These are phyloP conservation scores for Incumbomyces delicatus DNA, from an alignment of 2,329 filamentous ascomycete species.

Conservation along the genomic window DNA sequence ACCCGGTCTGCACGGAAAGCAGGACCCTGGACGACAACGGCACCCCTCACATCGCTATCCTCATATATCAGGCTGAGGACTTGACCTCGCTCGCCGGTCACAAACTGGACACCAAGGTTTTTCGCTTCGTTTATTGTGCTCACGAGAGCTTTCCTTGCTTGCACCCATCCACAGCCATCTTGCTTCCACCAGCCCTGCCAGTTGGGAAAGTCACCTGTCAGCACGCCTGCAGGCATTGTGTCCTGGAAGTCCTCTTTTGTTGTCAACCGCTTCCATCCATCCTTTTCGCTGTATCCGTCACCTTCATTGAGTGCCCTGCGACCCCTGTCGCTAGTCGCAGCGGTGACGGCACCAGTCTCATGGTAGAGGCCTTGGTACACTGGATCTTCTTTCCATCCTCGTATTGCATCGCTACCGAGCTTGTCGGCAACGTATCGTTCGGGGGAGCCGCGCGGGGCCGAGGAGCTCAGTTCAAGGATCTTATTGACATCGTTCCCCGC, in stretches of 20 bases:
- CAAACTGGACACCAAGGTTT: conserved; percentile 38
- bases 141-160: conserved; percentile 40
- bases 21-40: conserved; percentile 29
- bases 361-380: conserved; percentile 38
- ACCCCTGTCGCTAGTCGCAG: conserved; percentile 33
- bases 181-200: conserved; percentile 36
- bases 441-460: conserved; percentile 8
- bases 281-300: conserved; percentile 25
- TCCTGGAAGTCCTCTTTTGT: conserved; percentile 37
- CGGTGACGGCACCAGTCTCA: conserved; percentile 34
- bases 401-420: conserved; percentile 23
- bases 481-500: conserved; percentile 42
- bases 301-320: conserved; percentile 30
- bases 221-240: conserved; percentile 43
- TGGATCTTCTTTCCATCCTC: conserved; percentile 37
- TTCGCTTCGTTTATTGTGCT: conserved; percentile 37
- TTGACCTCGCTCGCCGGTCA: conserved; percentile 33
- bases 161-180: conserved; percentile 45
- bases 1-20: conserved; percentile 30
- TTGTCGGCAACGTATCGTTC: conserved; percentile 9
- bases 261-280: conserved; percentile 28
- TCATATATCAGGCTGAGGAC: conserved; percentile 30
- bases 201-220: conserved; percentile 34
- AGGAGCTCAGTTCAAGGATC: conserved; percentile 25
- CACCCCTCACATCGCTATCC: conserved; percentile 31